Evolutionary conservation across 2,329 filamentous ascomycete species (phyloP).

Genomic region (Zopfia rhizophila): DNA sequence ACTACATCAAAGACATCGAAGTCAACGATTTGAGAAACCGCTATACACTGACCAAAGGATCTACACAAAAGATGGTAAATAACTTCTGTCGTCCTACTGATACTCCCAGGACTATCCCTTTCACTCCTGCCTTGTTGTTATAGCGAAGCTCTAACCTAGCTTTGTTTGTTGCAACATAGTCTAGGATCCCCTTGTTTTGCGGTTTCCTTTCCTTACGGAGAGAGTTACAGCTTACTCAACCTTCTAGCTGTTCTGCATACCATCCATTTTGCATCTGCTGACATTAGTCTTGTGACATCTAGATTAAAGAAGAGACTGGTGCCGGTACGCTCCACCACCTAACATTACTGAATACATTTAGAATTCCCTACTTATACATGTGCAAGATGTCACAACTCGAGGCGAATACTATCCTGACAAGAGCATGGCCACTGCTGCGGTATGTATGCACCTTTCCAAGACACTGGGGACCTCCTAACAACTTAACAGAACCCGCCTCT

Average conservation of each 20-base stretch:
- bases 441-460: constrained; percentile 61
- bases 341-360: constrained; percentile 68
- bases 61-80: constrained; percentile 99
- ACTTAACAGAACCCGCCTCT: constrained; percentile 83
- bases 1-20: constrained; percentile 99
- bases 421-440: constrained; percentile 92
- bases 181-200: constrained; percentile 41
- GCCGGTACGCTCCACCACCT: constrained; percentile 93
- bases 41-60: constrained; percentile 95
- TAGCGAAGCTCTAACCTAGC: constrained; percentile 41
- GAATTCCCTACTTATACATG: constrained; percentile 69
- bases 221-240: constrained; percentile 60
- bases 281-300: constrained; percentile 86
- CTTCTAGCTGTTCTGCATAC: constrained; percentile 53
- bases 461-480: background rate
- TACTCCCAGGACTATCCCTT: constrained; percentile 61
- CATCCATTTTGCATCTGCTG: constrained; percentile 90
- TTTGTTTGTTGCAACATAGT: constrained; percentile 39
- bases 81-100: constrained; percentile 76
- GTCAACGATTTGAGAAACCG: constrained; percentile 98
- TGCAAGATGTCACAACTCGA: constrained; percentile 97
- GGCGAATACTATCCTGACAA: constrained; percentile 98
- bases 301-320: constrained; percentile 99
- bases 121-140: constrained; percentile 31
- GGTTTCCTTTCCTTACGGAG: constrained; percentile 45